Evolutionary conservation across 2,329 filamentous ascomycete genomes (phyloP).

Genomic region (Sarocladium oryzae): DNA sequence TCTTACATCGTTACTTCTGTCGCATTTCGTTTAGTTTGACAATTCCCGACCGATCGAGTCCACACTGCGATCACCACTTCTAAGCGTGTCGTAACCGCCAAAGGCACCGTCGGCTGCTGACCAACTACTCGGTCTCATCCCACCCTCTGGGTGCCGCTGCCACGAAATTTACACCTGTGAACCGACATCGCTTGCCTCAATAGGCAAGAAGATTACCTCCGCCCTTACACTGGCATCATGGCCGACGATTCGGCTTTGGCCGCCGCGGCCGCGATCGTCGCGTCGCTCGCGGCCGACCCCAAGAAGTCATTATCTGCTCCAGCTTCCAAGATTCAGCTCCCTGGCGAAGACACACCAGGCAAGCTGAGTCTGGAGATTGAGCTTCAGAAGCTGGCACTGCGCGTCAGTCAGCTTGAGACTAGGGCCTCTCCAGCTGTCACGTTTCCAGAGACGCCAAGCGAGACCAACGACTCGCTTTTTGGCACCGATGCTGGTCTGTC

Average conservation of each 20-base stretch:
- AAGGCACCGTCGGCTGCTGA: background rate
- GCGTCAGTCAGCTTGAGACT: slow-evolving; percentile 78
- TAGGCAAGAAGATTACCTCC: background rate
- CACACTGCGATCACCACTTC: background rate
- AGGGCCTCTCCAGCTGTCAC: slow-evolving; percentile 58
- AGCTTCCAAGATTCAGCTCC: slow-evolving; percentile 57
- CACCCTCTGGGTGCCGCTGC: background rate
- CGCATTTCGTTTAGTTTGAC: slow-evolving; percentile 2
- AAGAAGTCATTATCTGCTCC: slow-evolving; percentile 34
- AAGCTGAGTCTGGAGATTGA: slow-evolving; percentile 80
- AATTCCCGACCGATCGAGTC: background rate
- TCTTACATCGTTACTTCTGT: background rate
- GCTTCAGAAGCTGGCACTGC: slow-evolving; percentile 67
- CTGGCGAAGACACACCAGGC: slow-evolving; percentile 66
- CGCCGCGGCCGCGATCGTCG: slow-evolving; percentile 47
- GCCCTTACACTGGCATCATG: slow-evolving; percentile 26
- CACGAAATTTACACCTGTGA: background rate
- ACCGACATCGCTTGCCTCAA: background rate
- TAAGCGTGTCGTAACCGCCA: slow-evolving; percentile 1
- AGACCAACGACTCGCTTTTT: slow-evolving; percentile 60
- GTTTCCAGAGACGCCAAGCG: slow-evolving; percentile 77
- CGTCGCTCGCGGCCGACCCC: slow-evolving; percentile 41
- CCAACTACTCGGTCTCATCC: background rate
- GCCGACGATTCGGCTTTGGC: slow-evolving; percentile 49
- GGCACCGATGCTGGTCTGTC: slow-evolving; percentile 47